These are phyloP conservation scores for Teunomyces cretensis DNA, from an alignment of 805 yeast species.

Conservation along the genomic window DNA sequence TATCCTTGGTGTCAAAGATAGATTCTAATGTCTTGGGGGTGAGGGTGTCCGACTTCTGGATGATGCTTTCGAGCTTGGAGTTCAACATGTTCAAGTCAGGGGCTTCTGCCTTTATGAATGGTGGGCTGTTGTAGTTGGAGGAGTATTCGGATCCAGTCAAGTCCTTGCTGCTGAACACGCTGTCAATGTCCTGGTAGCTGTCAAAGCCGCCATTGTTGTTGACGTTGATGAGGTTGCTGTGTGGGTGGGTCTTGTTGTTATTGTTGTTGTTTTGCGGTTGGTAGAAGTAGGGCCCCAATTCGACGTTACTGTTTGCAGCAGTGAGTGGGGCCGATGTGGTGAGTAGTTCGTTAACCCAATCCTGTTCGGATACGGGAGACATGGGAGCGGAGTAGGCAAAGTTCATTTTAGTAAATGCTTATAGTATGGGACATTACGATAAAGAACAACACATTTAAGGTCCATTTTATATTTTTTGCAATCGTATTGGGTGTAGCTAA, in stretches of 20 bases:
- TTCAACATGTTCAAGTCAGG: conserved; percentile 13
- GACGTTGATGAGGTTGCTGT: background rate
- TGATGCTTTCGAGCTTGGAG: conserved; percentile 15
- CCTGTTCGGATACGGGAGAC: conserved; percentile 8
- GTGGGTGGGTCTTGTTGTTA: background rate
- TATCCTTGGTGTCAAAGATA: conserved; percentile 30
- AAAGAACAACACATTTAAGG: background rate
- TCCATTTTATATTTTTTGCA: conserved; percentile 1
- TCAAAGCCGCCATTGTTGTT: background rate
- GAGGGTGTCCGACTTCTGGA: conserved; percentile 14
- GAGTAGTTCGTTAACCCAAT: conserved; percentile 21
- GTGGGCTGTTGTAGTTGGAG: conserved; percentile 6
- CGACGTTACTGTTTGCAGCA: conserved; percentile 10
- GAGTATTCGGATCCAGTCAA: conserved; percentile 13
- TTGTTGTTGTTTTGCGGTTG: background rate
- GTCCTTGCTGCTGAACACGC: conserved; percentile 10
- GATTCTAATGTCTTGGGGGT: conserved; percentile 25
- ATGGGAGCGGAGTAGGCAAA: conserved; percentile 4
- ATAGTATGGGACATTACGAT: background rate
- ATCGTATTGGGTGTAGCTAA: background rate
- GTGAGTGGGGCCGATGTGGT: conserved; percentile 20
- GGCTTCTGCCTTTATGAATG: background rate
- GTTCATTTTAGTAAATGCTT: background rate
- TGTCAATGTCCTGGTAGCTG: conserved; percentile 8
- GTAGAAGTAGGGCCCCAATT: conserved; percentile 2